Conservation (phyloP, 2,329 filamentous ascomycete genomes). For the Rosellinia necatrix region DNA sequence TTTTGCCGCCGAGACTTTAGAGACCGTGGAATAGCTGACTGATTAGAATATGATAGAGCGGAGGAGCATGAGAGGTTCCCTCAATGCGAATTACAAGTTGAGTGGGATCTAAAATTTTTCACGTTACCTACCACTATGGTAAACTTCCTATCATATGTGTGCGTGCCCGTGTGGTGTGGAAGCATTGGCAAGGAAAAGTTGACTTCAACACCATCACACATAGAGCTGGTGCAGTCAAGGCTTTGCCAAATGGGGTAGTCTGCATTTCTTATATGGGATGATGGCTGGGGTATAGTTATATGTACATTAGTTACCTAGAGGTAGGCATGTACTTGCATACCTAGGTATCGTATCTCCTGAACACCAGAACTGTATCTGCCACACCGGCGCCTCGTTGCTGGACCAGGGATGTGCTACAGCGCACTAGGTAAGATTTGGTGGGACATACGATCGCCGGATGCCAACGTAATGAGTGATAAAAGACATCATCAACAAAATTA, state of each 20-base stretch:
- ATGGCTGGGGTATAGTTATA: too few relatives aligned
- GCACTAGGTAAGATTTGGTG: neutral
- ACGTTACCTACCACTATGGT: neutral
- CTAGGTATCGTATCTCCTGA: too few relatives aligned
- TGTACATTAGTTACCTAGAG: too few relatives aligned
- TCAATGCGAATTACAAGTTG: neutral
- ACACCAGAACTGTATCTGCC: neutral
- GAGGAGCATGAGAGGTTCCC: neutral
- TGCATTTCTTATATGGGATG: neutral
- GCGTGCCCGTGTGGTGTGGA: neutral
- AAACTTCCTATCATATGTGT: too few relatives aligned
- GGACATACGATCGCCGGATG: neutral
- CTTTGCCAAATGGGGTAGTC: constrained; percentile 17
- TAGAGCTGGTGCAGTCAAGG: too few relatives aligned
- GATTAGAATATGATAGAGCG: too few relatives aligned
- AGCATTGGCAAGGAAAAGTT: neutral
- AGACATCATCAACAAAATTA: constrained; percentile 4
- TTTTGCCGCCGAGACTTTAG: constrained; percentile 2
- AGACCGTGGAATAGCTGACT: too few relatives aligned
- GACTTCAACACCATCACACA: too few relatives aligned
- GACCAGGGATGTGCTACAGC: neutral
- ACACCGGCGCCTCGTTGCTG: neutral
- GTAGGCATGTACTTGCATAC: neutral
- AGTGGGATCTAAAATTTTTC: neutral
- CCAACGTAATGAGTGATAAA: neutral